phyloP scores from a whole-genome alignment of 495 filamentous ascomycete species.

The Sphaerosporella brunnea region DNA sequence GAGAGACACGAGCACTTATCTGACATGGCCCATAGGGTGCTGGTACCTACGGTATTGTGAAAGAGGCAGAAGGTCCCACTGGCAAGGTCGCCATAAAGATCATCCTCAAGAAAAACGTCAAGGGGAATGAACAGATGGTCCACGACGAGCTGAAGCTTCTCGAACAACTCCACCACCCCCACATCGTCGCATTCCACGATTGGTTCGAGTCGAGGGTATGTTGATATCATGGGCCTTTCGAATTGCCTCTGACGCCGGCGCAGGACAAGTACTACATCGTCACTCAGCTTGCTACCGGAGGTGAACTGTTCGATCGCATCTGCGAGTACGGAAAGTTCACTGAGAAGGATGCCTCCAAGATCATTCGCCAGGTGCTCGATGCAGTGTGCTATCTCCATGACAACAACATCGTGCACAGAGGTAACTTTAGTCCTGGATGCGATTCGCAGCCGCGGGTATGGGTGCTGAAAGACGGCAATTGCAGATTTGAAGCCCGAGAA shows the following conservation, averaged over 20 bases:
- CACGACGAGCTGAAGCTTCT: conserved; percentile 92
- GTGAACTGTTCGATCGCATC: conserved; percentile 95
- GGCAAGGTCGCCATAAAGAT: conserved; percentile 96
- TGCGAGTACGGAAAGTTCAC: conserved; percentile 98
- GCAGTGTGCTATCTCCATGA: conserved; percentile 89
- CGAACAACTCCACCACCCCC: conserved; percentile 72
- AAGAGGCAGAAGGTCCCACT: conserved; percentile 67
- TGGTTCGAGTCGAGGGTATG: conserved; percentile 91
- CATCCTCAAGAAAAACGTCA: conserved; percentile 98
- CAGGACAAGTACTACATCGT: conserved; percentile 99
- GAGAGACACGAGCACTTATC: not conserved
- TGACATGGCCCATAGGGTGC: conserved; percentile 38
- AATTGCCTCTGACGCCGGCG: conserved; percentile 8
- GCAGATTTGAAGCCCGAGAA: conserved; percentile 97
- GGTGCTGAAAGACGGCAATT: not conserved
- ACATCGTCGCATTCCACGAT: conserved; percentile 95
- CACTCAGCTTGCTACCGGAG: conserved; percentile 87
- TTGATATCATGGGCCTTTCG: not conserved
- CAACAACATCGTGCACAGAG: conserved; percentile 92
- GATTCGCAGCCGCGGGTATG: too few species aligned
- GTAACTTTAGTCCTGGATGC: too few species aligned
- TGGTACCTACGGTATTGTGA: conserved; percentile 95
- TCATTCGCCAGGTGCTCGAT: conserved; percentile 84
- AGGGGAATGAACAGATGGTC: conserved; percentile 95
- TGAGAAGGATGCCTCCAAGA: conserved; percentile 94